phyloP scores from a whole-genome alignment of 2,329 filamentous ascomycete genomes.

The Sporothrix euskadiensis region DNA sequence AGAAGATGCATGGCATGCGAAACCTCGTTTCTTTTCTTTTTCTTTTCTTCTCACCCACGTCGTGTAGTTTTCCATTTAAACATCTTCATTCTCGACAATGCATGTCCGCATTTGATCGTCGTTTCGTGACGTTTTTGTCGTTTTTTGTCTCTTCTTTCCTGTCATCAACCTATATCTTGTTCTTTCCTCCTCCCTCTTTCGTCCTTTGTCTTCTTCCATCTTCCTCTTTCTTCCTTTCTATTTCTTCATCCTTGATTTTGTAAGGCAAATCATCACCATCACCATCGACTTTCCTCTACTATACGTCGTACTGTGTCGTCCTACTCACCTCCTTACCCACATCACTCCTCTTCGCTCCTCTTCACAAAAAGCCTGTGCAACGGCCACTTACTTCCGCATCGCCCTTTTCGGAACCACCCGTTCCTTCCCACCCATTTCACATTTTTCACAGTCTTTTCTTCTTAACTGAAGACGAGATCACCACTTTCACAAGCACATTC shows the following conservation, averaged over 20 bases:
- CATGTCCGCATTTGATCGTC: slow-evolving; percentile 1
- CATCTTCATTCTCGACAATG: neutral
- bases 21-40: neutral
- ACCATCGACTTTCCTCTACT: neutral
- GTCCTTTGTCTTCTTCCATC: neutral
- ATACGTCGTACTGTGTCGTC: neutral
- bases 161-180: slow-evolving; percentile 4
- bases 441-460: neutral
- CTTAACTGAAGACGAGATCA: slow-evolving; percentile 8
- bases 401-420: neutral
- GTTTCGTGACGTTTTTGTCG: neutral
- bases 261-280: neutral
- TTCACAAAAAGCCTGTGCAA: neutral
- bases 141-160: neutral
- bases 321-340: neutral
- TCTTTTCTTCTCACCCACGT: neutral
- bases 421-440: neutral
- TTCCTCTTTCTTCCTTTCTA: neutral
- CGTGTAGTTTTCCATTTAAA: neutral
- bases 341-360: neutral
- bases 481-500: neutral
- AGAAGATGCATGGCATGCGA: slow-evolving; percentile 5
- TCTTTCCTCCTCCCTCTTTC: neutral
- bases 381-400: slow-evolving; percentile 14
- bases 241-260: neutral